phyloP scores from a whole-genome alignment of 1,139 yeast genomes.

The Dujonia santamariae region DNA sequence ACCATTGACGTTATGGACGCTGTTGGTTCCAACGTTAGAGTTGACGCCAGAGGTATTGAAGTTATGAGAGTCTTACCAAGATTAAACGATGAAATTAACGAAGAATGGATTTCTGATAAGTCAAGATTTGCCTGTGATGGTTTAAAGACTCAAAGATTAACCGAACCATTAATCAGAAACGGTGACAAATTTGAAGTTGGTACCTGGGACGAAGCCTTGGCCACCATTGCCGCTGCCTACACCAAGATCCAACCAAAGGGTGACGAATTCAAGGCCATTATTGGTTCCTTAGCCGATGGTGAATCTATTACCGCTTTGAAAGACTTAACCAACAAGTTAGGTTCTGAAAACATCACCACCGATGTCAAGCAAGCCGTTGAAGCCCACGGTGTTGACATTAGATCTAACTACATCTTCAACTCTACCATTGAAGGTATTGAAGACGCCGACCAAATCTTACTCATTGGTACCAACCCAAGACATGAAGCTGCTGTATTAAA shows the following conservation, averaged over 20 bases:
- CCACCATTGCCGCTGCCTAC: constrained; percentile 66
- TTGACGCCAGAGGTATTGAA: constrained; percentile 84
- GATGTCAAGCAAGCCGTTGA: constrained; percentile 64
- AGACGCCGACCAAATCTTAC: constrained; percentile 74
- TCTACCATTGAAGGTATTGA: constrained; percentile 78
- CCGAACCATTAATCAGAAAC: constrained; percentile 73
- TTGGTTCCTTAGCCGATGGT: constrained; percentile 81
- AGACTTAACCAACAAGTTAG: constrained; percentile 73
- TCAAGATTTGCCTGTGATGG: constrained; percentile 87
- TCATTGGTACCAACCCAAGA: constrained; percentile 85
- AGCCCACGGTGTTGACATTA: constrained; percentile 69
- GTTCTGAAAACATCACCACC: constrained; percentile 78
- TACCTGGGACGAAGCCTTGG: constrained; percentile 86
- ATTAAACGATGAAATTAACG: constrained; percentile 81
- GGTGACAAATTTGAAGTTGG: constrained; percentile 73
- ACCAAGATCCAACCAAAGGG: constrained; percentile 57
- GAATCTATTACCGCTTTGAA: constrained; percentile 81
- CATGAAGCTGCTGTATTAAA: constrained; percentile 89
- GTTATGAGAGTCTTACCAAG: constrained; percentile 88
- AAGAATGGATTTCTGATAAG: constrained; percentile 91
- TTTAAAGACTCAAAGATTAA: constrained; percentile 80
- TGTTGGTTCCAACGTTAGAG: constrained; percentile 77
- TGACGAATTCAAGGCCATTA: constrained; percentile 75
- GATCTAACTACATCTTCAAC: constrained; percentile 80
- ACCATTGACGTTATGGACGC: constrained; percentile 85